Base-by-base conservation (phyloP, 768 basidiomycete species). In the Suillus luteus region DNA sequence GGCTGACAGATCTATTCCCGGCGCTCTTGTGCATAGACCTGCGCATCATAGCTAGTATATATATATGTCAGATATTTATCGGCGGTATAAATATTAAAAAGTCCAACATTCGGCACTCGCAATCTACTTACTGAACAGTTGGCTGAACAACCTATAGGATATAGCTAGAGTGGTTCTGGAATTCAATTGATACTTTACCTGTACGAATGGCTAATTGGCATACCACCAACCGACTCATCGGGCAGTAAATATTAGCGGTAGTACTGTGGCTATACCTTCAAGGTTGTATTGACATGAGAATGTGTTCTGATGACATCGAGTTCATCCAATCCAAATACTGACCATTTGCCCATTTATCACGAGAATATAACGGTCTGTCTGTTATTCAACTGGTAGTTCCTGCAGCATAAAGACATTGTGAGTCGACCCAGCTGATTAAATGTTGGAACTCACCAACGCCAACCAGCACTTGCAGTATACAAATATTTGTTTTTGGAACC, bases 1-100 rank as follows among this genome's bases (percentile, higher is more conserved):
- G 52, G 52, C 52, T 54, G 31, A 52, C 51, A 33, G 51, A 52
- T 48, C 11, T 48, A 33, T 54, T 54, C 31, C 49, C 17, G 31
- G 31, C 5, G 19, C 9, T 17, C 8, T 3, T 27, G 27, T 27
- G 27, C 2, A 27, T 27, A 51, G 14, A 51, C 27, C 15, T 51
- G 24, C 27, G 27, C 49, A 8, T 17, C 24, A 51, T 51, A 27
- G 48, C 49, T 51, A 27, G 24, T 27, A 15, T 52, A 52, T 52
- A 19, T 33, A n/a, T 54, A 27, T 31, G 17, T 52, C 51, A 52
- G 51, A 52, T 51, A 33, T 35, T 54, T 17, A 54, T 54, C 5
- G 31, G 33, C 19, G 15, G 49, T 51, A 51, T 51, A 27, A 24
- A 49, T 49, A 6, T 49, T 49, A 49, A 24, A 48, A 51, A 17